Conservation (phyloP, 2,329 filamentous ascomycete genomes). For the Fusarium aywerte region DNA sequence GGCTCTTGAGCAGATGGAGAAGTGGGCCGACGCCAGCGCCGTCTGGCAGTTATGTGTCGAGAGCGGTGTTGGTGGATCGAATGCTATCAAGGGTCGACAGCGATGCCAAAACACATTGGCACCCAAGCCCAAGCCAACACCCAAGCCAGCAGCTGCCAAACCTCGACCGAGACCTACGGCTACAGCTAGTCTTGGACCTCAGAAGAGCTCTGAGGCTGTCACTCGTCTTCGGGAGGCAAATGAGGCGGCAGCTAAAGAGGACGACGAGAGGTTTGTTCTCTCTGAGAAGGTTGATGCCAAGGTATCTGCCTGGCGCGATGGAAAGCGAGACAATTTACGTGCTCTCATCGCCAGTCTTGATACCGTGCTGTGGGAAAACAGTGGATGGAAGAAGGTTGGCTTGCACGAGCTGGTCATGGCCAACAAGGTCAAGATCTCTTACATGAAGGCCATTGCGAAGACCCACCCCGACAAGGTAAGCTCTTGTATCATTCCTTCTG, state of each 20-base stretch:
- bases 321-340: slow-evolving; percentile 91
- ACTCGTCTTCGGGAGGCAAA: slow-evolving; percentile 85
- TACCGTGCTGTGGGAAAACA: slow-evolving; percentile 87
- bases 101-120: slow-evolving; percentile 88
- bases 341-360: slow-evolving; percentile 89
- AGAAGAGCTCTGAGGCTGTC: slow-evolving; percentile 78
- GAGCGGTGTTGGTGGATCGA: slow-evolving; percentile 83
- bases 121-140: slow-evolving; percentile 67
- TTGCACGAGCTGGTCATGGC: slow-evolving; percentile 93
- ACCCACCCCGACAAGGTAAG: slow-evolving; percentile 98
- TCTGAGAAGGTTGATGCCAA: slow-evolving; percentile 85
- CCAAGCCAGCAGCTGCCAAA: slow-evolving; percentile 59
- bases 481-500: background rate
- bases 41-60: slow-evolving; percentile 88
- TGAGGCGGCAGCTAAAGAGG: slow-evolving; percentile 82
- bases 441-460: slow-evolving; percentile 99
- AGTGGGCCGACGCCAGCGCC: slow-evolving; percentile 83
- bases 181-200: slow-evolving; percentile 53
- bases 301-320: slow-evolving; percentile 84
- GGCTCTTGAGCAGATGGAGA: slow-evolving; percentile 93
- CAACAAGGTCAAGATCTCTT: slow-evolving; percentile 95
- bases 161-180: slow-evolving; percentile 59
- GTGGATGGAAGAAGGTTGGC: slow-evolving; percentile 96
- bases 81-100: slow-evolving; percentile 85
- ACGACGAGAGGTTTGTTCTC: slow-evolving; percentile 92